These are phyloP conservation scores for Hymenoscyphus repandus DNA, from an alignment of 2,329 filamentous ascomycete genomes.

Conservation along the genomic window DNA sequence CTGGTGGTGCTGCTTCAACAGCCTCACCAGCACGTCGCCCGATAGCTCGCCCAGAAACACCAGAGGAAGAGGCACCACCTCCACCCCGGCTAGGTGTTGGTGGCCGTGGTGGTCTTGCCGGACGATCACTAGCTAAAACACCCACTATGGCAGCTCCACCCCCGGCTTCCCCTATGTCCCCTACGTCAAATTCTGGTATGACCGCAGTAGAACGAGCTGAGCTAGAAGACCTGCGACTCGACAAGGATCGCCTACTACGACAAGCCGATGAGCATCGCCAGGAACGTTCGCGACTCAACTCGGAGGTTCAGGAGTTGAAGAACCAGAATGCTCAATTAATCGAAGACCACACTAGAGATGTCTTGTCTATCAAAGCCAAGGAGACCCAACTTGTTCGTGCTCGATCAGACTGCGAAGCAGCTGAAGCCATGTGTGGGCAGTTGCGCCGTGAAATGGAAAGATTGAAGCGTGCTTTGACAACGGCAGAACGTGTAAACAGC, in stretches of 20 bases:
- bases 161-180: constrained; percentile 46
- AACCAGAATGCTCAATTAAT: constrained; percentile 96
- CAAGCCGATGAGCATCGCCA: constrained; percentile 76
- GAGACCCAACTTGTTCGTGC: constrained; percentile 94
- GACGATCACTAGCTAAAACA: constrained; percentile 73
- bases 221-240: constrained; percentile 77
- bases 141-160: constrained; percentile 46
- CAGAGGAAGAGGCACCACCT: constrained; percentile 36
- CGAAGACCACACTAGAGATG: constrained; percentile 92
- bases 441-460: constrained; percentile 85
- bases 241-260: constrained; percentile 72
- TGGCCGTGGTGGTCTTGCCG: constrained; percentile 64
- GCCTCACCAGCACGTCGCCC: constrained; percentile 43
- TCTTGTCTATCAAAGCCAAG: constrained; percentile 95
- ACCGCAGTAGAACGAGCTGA: constrained; percentile 83
- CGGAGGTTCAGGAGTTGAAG: constrained; percentile 89
- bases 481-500: constrained; percentile 48
- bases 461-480: constrained; percentile 77
- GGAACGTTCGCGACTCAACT: constrained; percentile 75
- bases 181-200: constrained; percentile 60
- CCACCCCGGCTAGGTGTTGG: constrained; percentile 33
- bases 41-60: constrained; percentile 43
- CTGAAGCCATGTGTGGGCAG: constrained; percentile 79
- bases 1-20: constrained; percentile 35
- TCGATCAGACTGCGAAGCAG: constrained; percentile 81